Percentiles rank a stretch among this genome's conserved stretches.
Evolutionary conservation across 495 filamentous ascomycete species (phyloP).

Genomic region (Amniculicola lignicola): DNA sequence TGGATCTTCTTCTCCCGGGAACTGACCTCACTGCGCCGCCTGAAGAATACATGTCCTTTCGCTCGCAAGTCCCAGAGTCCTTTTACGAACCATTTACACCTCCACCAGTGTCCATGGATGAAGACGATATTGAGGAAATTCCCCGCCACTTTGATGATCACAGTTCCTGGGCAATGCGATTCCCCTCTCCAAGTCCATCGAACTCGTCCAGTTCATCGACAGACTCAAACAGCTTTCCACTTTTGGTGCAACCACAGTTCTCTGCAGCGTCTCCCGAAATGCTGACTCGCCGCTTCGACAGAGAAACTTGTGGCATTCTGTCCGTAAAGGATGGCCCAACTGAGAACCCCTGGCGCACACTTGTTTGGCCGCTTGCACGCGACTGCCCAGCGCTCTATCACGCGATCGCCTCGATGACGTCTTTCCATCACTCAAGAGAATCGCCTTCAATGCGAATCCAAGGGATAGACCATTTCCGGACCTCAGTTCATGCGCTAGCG

Average conservation of each 20-base stretch:
- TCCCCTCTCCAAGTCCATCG: conserved; percentile 29
- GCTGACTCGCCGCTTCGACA: conserved; percentile 65
- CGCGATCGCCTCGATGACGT: conserved; percentile 71
- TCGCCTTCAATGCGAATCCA: conserved; percentile 56
- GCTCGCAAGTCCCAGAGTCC: conserved; percentile 31
- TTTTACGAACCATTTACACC: conserved; percentile 32
- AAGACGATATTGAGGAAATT: conserved; percentile 61
- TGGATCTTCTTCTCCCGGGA: conserved; percentile 47
- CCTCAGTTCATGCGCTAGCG: conserved; percentile 58
- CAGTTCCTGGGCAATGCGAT: conserved; percentile 42
- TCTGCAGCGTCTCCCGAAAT: conserved; percentile 57
- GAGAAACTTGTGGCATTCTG: conserved; percentile 71
- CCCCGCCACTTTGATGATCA: conserved; percentile 45
- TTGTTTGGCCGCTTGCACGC: conserved; percentile 68
- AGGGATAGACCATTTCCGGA: conserved; percentile 72
- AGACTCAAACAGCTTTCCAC: conserved; percentile 17
- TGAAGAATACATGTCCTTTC: conserved; percentile 37
- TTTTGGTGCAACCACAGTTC: conserved; percentile 44
- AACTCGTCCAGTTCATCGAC: conserved; percentile 33
- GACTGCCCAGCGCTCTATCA: conserved; percentile 69
- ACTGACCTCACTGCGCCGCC: conserved; percentile 45
- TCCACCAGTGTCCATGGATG: conserved; percentile 38
- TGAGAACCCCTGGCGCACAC: conserved; percentile 76
- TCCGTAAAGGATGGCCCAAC: conserved; percentile 69
- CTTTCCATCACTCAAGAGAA: conserved; percentile 68